Percentiles rank a stretch among this genome's conserved stretches.
Conservation (phyloP, 2,329 filamentous ascomycete genomes). For the Sclerotinia minor region DNA sequence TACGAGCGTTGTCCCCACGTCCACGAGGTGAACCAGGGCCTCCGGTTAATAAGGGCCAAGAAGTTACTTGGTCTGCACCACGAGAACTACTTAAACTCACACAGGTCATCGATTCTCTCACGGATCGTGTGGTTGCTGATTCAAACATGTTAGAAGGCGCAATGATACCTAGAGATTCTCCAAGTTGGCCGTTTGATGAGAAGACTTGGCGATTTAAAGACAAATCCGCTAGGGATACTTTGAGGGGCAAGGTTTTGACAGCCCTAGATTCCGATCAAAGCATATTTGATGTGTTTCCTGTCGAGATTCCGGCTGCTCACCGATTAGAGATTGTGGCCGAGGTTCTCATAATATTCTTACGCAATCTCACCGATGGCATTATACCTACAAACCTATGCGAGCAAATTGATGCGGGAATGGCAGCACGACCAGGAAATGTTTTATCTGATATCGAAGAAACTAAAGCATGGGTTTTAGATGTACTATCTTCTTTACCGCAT, state of each 20-base stretch:
- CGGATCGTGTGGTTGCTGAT: slow-evolving; percentile 59
- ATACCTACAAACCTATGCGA: slow-evolving; percentile 70
- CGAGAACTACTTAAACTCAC: slow-evolving; percentile 88
- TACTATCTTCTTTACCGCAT: slow-evolving; percentile 68
- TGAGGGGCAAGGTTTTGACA: slow-evolving; percentile 51
- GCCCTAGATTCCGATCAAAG: slow-evolving; percentile 71
- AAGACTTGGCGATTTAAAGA: slow-evolving; percentile 43
- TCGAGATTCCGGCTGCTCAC: slow-evolving; percentile 62
- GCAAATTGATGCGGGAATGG: slow-evolving; percentile 60
- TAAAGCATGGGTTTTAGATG: slow-evolving; percentile 67
- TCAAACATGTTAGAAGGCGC: slow-evolving; percentile 60
- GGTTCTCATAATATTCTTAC: slow-evolving; percentile 72
- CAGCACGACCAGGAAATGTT: slow-evolving; percentile 47
- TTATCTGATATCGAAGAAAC: slow-evolving; percentile 54
- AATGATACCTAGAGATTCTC: slow-evolving; percentile 51
- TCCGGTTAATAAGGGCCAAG: slow-evolving; percentile 48
- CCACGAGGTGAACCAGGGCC: slow-evolving; percentile 19
- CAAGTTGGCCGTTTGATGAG: slow-evolving; percentile 60
- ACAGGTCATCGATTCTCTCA: slow-evolving; percentile 66
- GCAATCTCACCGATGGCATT: slow-evolving; percentile 75
- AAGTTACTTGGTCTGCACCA: slow-evolving; percentile 76
- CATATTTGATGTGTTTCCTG: slow-evolving; percentile 61
- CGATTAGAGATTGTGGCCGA: slow-evolving; percentile 75
- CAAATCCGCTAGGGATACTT: slow-evolving; percentile 39
- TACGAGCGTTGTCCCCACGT: slow-evolving; percentile 51